Evolutionary conservation across 441 rosid genomes (phyloP).

Genomic region (Croton laevigatus): DNA sequence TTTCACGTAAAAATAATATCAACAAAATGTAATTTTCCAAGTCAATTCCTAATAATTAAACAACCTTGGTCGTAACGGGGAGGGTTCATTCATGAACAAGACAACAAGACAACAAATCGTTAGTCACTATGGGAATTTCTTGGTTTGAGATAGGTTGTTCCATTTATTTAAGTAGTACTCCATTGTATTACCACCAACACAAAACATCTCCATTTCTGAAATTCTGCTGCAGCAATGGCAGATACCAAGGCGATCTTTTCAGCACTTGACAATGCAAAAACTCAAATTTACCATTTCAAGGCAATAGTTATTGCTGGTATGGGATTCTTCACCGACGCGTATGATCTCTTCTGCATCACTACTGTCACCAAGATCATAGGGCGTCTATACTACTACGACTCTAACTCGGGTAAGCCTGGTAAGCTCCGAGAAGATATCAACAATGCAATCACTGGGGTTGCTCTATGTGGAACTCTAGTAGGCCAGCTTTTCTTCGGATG

Average conservation of each 20-base stretch:
- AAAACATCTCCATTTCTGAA: constrained; percentile 11
- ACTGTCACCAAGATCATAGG: constrained; percentile 46
- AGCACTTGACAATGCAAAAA: constrained; percentile 53
- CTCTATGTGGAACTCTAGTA: constrained; percentile 44
- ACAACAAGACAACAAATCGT: not conserved
- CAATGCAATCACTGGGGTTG: constrained; percentile 44
- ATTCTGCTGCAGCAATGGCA: constrained; percentile 20
- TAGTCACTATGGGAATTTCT: constrained; percentile 29
- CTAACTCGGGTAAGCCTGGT: constrained; percentile 25
- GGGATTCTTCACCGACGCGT: constrained; percentile 62
- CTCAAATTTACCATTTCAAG: constrained; percentile 58
- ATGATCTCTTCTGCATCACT: constrained; percentile 60
- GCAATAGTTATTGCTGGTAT: constrained; percentile 59
- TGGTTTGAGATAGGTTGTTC: constrained; percentile 16
- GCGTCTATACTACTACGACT: constrained; percentile 44
- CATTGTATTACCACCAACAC: not conserved
- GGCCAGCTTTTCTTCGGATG: constrained; percentile 49
- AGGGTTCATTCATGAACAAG: not conserved
- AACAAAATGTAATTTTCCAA: no score
- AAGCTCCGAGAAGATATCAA: constrained; percentile 35
- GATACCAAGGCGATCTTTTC: constrained; percentile 30
- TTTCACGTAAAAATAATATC: no score
- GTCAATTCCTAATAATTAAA: not conserved
- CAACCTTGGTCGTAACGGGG: constrained; percentile 2
- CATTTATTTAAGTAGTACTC: constrained; percentile 1